A percentile compares a stretch with the other conserved stretches of the same genome.
phyloP scores from a whole-genome alignment of 345 rosid species.

The Hibiscus syriacus region DNA sequence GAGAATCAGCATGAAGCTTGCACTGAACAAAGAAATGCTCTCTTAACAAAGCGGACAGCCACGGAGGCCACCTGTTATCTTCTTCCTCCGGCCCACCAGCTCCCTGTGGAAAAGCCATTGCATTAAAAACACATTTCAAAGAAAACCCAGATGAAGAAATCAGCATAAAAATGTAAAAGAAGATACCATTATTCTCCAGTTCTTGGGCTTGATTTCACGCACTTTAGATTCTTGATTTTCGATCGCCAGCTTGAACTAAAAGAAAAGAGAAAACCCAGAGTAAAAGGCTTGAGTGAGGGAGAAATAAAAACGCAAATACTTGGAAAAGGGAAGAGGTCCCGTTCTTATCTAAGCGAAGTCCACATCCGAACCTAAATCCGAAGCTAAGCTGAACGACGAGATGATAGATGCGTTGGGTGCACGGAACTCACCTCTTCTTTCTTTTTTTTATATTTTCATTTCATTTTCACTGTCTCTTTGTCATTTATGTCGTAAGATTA shows the following conservation, averaged over 20 bases:
- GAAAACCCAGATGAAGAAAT: conserved; percentile 15
- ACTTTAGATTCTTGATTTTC: conserved; percentile 64
- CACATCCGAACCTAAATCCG: conserved; percentile 32
- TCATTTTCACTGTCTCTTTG: conserved; percentile 25
- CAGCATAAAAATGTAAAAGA: not conserved
- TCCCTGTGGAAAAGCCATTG: conserved; percentile 33
- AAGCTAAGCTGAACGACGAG: conserved; percentile 26
- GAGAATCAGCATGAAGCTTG: conserved; percentile 73
- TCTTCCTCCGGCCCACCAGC: conserved; percentile 74
- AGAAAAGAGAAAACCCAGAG: conserved; percentile 3
- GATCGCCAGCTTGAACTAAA: conserved; percentile 62
- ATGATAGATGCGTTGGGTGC: conserved; percentile 39
- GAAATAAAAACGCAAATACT: not conserved
- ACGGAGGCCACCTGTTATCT: conserved; percentile 67
- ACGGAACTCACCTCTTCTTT: conserved; percentile 49
- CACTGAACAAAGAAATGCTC: conserved; percentile 90
- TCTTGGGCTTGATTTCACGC: conserved; percentile 76
- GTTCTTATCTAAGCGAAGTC: conserved; percentile 66
- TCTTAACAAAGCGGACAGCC: conserved; percentile 67
- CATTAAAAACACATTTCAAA: conserved; percentile 1
- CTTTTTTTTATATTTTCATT: conserved; percentile 35
- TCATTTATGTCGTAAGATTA: no score
- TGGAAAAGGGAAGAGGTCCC: conserved; percentile 9
- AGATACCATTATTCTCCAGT: conserved; percentile 76
- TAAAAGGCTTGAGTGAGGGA: conserved; percentile 11